phyloP scores from a whole-genome alignment of 805 yeast genomes.

The Grigorovia jiainica region DNA sequence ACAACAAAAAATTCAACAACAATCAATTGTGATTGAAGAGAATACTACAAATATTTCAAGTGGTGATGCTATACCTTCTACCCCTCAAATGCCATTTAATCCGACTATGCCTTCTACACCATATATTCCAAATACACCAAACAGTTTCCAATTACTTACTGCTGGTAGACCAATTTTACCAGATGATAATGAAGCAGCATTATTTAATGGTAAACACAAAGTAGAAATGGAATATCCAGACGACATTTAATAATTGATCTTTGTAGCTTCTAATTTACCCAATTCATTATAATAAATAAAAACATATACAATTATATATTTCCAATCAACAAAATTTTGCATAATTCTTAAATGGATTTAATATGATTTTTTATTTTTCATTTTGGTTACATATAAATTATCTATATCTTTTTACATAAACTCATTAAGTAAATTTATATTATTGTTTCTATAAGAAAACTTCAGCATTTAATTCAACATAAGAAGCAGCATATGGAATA shows the following conservation, averaged over 20 bases:
- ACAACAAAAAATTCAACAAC: background rate
- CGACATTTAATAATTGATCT: slow-evolving; percentile 13
- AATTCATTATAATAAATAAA: no score
- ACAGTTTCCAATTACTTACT: slow-evolving; percentile 21
- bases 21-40: background rate
- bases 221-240: slow-evolving; percentile 25
- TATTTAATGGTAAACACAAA: slow-evolving; percentile 7
- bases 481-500: slow-evolving; percentile 85
- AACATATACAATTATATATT: no score
- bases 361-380: background rate
- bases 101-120: slow-evolving; percentile 1
- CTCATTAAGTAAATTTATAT: background rate
- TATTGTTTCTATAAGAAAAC: slow-evolving; percentile 49
- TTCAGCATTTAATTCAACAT: slow-evolving; percentile 84
- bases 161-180: slow-evolving; percentile 24
- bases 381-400: background rate
- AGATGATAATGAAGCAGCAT: slow-evolving; percentile 23
- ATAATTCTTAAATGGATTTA: no score
- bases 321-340: background rate
- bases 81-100: background rate
- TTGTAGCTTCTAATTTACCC: no score
- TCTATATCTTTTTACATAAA: background rate
- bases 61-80: background rate
- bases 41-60: background rate
- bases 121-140: slow-evolving; percentile 7